Evolutionary conservation across 164 flowering plant genomes (phyloP).

Genomic region (Liriodendron chinense): DNA sequence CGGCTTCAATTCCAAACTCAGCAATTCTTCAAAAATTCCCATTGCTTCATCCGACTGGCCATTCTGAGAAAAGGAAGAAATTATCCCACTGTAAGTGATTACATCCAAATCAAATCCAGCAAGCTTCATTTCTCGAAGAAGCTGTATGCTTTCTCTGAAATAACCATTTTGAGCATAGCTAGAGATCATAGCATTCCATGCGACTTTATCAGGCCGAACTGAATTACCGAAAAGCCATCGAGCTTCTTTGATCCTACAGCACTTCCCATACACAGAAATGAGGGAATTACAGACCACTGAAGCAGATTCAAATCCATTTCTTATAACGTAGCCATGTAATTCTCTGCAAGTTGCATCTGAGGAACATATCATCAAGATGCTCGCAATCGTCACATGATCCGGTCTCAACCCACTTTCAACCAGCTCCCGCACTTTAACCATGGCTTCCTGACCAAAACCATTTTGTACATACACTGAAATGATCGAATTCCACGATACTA

Average conservation of each 20-base stretch:
- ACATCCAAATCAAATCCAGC: slow-evolving; percentile 21
- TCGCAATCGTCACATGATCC: slow-evolving; percentile 23
- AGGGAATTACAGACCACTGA: slow-evolving; percentile 19
- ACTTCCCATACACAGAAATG: slow-evolving; percentile 28
- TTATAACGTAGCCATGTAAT: slow-evolving; percentile 22
- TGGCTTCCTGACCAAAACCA: slow-evolving; percentile 21
- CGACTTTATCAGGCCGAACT: slow-evolving; percentile 14
- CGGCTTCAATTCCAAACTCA: slow-evolving; percentile 21
- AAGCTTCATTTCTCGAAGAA: slow-evolving; percentile 23
- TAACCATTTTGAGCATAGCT: slow-evolving; percentile 28
- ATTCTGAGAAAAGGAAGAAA: slow-evolving; percentile 29
- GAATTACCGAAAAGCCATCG: slow-evolving; percentile 3
- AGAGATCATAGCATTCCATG: slow-evolving; percentile 32
- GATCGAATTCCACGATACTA: slow-evolving; percentile 32
- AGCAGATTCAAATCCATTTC: slow-evolving; percentile 19
- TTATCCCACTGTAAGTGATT: slow-evolving; percentile 25
- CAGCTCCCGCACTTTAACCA: slow-evolving; percentile 21
- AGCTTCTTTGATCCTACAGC: slow-evolving; percentile 21
- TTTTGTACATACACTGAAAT: slow-evolving; percentile 20
- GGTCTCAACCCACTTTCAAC: slow-evolving; percentile 16
- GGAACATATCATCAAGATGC: slow-evolving; percentile 12
- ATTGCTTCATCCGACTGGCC: slow-evolving; percentile 20
- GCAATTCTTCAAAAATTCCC: slow-evolving; percentile 18
- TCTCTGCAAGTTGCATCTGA: slow-evolving; percentile 19
- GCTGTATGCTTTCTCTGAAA: slow-evolving; percentile 21